Evolutionary conservation across 305 asterid genomes (phyloP).

Genomic region (Fraxinus greggii): DNA sequence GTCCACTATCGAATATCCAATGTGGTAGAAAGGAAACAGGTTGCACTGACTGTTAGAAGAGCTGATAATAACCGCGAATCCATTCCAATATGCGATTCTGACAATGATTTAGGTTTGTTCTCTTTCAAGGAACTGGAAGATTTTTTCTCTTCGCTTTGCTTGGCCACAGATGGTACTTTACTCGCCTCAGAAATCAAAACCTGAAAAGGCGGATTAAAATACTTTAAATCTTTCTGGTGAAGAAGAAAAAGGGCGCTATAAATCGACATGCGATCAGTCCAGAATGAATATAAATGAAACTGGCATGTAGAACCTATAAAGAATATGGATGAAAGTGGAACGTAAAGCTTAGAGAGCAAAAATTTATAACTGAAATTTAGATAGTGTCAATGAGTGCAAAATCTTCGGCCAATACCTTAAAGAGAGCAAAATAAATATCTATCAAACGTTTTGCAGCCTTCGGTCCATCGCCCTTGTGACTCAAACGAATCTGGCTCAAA

Average conservation of each 20-base stretch:
- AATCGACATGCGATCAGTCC: neutral
- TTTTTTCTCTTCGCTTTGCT: conserved; percentile 34
- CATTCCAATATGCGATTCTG: conserved; percentile 75
- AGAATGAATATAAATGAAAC: conserved; percentile 2
- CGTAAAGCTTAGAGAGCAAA: neutral
- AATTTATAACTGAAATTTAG: neutral
- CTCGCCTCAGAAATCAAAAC: conserved; percentile 74
- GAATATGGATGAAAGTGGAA: conserved; percentile 7
- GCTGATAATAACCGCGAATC: conserved; percentile 90
- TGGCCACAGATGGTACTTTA: conserved; percentile 32
- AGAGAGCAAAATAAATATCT: conserved; percentile 89
- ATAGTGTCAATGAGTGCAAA: conserved; percentile 2
- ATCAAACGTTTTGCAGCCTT: conserved; percentile 85
- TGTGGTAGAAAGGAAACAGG: conserved; percentile 8
- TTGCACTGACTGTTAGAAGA: conserved; percentile 68
- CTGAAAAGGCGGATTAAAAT: conserved; percentile 39
- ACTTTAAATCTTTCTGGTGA: neutral
- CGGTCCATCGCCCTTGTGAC: conserved; percentile 89
- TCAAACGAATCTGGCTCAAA: conserved; percentile 75
- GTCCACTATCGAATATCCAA: conserved; percentile 12
- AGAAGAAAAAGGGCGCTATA: neutral
- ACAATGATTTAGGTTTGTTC: conserved; percentile 37
- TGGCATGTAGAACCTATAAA: conserved; percentile 5
- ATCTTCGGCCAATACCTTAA: conserved; percentile 59
- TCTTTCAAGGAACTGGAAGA: conserved; percentile 42